Evolutionary conservation across 441 rosid genomes (phyloP), one percentile per base, ranked within the genome.

Genomic region (Kokia cookei): DNA sequence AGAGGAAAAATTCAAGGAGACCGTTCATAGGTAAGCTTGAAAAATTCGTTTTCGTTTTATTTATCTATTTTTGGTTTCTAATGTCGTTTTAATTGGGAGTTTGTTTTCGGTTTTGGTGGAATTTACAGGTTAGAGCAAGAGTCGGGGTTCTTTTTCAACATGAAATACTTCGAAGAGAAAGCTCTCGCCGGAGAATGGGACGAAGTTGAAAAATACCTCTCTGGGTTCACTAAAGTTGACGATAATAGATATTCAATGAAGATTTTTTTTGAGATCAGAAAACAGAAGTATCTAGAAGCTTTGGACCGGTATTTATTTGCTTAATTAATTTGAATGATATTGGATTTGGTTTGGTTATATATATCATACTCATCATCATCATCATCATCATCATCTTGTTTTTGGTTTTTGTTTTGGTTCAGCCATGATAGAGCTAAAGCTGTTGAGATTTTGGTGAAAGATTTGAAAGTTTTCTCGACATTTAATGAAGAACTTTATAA

Each of bases 381-480:
- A 19, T 19, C 22, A 27, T 19, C 22, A 19, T 19, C 22, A 27
- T 5, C 12, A 13, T 27, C 8, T 59, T 59, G 40, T 59, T 66
- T 7, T 62, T 47, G 54, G 50, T 45, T 45, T 72, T 14, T 48
- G n/a, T 75, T 74, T 69, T 37, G 27, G 27, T 71, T 15, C 75
- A 89, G 93, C 73, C 77, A 79, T 51, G 93, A 89, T 69, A 81
- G 91, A 71, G 83, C 88, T 9, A 86, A 83, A 74, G 93, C 93
- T 64, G 91, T 89, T 48, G 91, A 89, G 47, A 86, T 89, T 71
- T 81, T 89, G 68, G 88, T 82, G 51, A 87, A 86, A 80, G 93
- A 89, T 75, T 82, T 89, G 86, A 89, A 87, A 63, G 87, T 87
- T 19, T 89, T 89, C 71, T 78, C 91, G 0, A 82, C 88, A 0